Percentiles rank a stretch among this genome's conserved stretches.
phyloP scores from a whole-genome alignment of 352 stramenopile species.

The Aphanomyces invadans region DNA sequence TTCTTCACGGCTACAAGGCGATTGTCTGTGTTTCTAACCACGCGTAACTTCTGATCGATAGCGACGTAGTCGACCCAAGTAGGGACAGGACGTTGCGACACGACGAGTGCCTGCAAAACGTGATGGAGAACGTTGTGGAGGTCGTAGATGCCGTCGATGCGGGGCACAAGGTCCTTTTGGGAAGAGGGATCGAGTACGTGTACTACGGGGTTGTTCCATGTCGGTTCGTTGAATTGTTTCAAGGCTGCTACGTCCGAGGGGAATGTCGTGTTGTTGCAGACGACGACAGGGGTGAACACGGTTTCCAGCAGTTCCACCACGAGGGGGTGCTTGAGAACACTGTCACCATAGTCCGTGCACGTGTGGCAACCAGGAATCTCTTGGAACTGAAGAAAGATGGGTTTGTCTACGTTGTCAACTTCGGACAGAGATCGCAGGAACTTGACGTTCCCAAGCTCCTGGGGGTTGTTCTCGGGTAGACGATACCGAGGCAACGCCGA shows the following conservation, averaged over 20 bases:
- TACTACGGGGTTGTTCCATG: background rate
- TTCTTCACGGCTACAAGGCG: background rate
- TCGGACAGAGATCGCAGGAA: background rate
- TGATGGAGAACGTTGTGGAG: background rate
- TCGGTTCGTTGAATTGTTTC: background rate
- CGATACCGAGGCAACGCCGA: background rate
- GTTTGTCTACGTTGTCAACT: background rate
- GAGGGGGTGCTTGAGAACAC: background rate
- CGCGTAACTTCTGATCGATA: background rate
- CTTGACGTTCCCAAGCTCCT: background rate
- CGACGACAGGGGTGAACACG: background rate
- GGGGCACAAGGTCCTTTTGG: background rate
- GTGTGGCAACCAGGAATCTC: conserved; percentile 1
- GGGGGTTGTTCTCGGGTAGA: background rate
- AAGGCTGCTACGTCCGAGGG: background rate
- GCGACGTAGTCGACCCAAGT: background rate
- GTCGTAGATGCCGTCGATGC: conserved; percentile 1
- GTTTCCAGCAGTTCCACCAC: background rate
- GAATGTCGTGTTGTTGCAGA: background rate
- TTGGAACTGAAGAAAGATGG: conserved; percentile 1
- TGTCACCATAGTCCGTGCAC: background rate
- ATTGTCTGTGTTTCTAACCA: background rate
- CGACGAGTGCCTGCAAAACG: background rate
- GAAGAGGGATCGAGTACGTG: background rate
- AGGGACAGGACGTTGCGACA: background rate